Base-by-base conservation (phyloP, 2,329 filamentous ascomycete genomes). In the Cladosporium colombiae region DNA sequence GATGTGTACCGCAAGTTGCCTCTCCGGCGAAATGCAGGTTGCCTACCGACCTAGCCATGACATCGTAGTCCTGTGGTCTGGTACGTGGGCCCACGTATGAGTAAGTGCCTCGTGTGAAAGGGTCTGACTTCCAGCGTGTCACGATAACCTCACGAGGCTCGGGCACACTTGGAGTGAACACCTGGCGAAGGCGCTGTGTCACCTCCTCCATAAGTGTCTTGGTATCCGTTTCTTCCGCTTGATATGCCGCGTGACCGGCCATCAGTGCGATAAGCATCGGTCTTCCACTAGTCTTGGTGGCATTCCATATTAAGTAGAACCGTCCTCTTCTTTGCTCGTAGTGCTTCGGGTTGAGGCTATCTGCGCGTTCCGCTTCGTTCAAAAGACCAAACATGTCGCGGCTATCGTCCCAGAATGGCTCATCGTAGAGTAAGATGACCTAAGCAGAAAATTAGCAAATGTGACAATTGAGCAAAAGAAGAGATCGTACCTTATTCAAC, bases 261-360 rank as follows among this genome's bases (percentile, higher is more conserved):
- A 99, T 97, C 31, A 99, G 84, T 10, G 92, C 95, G 67, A 98
- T 88, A 27, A 97, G 84, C 61, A 93, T 92, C 40, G 81, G 95
- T 40, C 96, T 82, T 0, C 96, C 96, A 55, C 91, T 93, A 3
- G 92, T 96, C 71, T 92, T 91, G 67, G 93, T 90, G 64, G 93
- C 92, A 73, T 99, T 98, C 86, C 97, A 98, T 86, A 97, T 98
- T 72, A 99, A 87, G 74, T 98, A 99, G 79, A 97, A 97, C 27
- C 93, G 89, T n/a, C 94, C 94, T 62, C 94, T 88, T 68, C 88
- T 89, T 3, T 85, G 82, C 5, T 88, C 83, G 74, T 98, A 98
- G 70, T 97, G 91, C 60, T 86, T 85, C 73, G 96, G 92, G 53
- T 88, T 83, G 64, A 93, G 84, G 74, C 92, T 96, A 65, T 88